These are phyloP conservation scores for Iberis pinnata DNA, from an alignment of 345 rosid species.

Conservation along the genomic window DNA sequence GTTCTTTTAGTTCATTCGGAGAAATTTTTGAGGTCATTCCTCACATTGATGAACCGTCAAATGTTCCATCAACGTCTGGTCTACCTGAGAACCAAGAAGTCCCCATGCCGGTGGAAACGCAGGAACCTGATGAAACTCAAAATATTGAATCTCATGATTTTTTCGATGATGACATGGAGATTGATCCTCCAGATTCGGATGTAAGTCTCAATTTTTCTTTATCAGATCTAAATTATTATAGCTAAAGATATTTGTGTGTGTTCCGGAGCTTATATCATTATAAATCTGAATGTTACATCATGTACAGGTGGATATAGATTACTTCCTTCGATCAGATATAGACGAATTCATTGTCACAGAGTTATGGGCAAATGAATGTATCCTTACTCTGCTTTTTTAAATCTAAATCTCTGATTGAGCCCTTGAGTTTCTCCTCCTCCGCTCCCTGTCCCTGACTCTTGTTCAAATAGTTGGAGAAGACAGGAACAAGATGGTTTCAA, in stretches of 20 bases:
- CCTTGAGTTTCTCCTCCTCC: too few species aligned
- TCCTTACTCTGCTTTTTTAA: slow-evolving; percentile 38
- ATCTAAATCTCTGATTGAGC: neutral
- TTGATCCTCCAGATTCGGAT: slow-evolving; percentile 80
- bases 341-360: slow-evolving; percentile 81
- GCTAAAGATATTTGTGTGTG: neutral
- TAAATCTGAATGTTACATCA: slow-evolving; percentile 7
- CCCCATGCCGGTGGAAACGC: slow-evolving; percentile 31
- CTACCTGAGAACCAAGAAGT: slow-evolving; percentile 40
- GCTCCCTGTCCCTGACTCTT: slow-evolving; percentile 14
- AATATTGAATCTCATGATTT: slow-evolving; percentile 61
- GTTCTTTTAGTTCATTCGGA: slow-evolving; percentile 65
- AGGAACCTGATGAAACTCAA: slow-evolving; percentile 46
- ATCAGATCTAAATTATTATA: neutral
- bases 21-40: slow-evolving; percentile 82
- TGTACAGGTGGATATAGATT: slow-evolving; percentile 75
- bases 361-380: slow-evolving; percentile 80
- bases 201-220: slow-evolving; percentile 43
- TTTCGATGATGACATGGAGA: slow-evolving; percentile 85
- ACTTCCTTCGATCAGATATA: slow-evolving; percentile 91
- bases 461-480: slow-evolving; percentile 19
- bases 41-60: slow-evolving; percentile 48
- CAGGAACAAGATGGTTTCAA: slow-evolving; percentile 23
- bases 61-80: slow-evolving; percentile 46
- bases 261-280: too few species aligned